phyloP scores from a whole-genome alignment of 2,329 filamentous ascomycete species.

The Alternaria hordeiaustralica region DNA sequence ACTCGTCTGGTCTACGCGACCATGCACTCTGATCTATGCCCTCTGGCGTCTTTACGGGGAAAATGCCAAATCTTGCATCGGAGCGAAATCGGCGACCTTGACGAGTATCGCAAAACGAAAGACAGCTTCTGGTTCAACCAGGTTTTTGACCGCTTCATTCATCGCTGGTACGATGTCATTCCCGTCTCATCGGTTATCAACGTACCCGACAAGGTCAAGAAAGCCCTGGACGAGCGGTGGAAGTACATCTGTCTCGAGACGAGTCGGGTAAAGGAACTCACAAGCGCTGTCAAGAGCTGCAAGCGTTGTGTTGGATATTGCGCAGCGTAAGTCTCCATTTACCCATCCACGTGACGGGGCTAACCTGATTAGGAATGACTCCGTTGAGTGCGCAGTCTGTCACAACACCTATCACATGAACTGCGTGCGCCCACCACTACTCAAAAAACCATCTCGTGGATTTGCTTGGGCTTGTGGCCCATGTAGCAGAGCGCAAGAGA shows the following conservation, averaged over 20 bases:
- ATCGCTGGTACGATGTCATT: constrained; percentile 96
- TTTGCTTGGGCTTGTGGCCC: constrained; percentile 98
- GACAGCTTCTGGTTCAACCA: constrained; percentile 98
- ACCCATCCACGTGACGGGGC: constrained; percentile 3
- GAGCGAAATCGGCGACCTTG: constrained; percentile 81
- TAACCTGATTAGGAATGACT: constrained; percentile 72
- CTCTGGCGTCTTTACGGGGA: constrained; percentile 87
- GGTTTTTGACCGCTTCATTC: constrained; percentile 96
- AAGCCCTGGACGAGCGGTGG: constrained; percentile 94
- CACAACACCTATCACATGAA: constrained; percentile 98
- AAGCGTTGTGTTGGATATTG: constrained; percentile 92
- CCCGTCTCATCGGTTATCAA: constrained; percentile 93
- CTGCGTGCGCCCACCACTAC: constrained; percentile 87
- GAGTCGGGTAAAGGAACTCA: constrained; percentile 91
- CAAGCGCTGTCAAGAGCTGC: constrained; percentile 93
- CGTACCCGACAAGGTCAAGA: constrained; percentile 92
- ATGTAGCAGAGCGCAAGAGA: constrained; percentile 94
- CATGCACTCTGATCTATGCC: constrained; percentile 98
- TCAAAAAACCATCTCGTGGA: constrained; percentile 95
- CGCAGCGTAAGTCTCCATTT: constrained; percentile 71
- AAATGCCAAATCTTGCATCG: constrained; percentile 92
- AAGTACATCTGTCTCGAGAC: constrained; percentile 95
- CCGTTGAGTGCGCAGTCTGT: constrained; percentile 96
- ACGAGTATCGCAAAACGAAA: constrained; percentile 81
- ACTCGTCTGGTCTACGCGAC: constrained; percentile 91